Base-by-base conservation (phyloP, 345 rosid species). In the Melaleuca alternifolia region DNA sequence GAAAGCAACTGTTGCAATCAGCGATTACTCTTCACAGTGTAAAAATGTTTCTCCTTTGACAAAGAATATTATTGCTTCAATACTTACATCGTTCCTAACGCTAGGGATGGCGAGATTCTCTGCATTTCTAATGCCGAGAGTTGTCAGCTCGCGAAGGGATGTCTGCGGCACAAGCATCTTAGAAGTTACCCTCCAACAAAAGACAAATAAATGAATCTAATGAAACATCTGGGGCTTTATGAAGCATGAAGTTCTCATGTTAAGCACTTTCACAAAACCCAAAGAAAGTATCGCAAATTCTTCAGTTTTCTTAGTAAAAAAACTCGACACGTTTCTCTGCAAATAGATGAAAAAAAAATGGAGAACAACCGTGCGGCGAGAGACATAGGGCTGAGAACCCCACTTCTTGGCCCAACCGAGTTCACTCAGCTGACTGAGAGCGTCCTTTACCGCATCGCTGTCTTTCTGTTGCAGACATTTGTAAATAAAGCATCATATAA, bases 41-140 rank as follows among this genome's bases (percentile, higher is more conserved):
- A 30, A 37, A 30, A 65, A 28, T 14, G 11, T 71, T 4, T 71
- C 3, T 11, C 48, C 37, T 24, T 18, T 33, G 26, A 71, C 48
- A 13, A 71, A 37, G 81, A 18, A 0, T 24, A 5, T 18, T 10
- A 10, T 37, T 71, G 81, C 48, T 37, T 71, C 81, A 20, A 71
- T 85, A 89, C 95, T 93, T 90, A 94, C 98, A 92, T 97, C 99
- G 65, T 97, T 96, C 89, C 99, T 91, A 84, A 96, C 96, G 85
- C 99, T 96, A 62, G 99, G 99, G 89, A 97, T 97, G 11, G 99
- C 99, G 20, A 97, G 92, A 88, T 92, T 93, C 90, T 97, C 98
- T 0, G 99, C 98, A 11, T 97, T 96, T 89, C 94, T 95, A 18
- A 96, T 91, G 85, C 98, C 99, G 1, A 97, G 95, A 51, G 90